Evolutionary conservation across 768 basidiomycete species (phyloP), one percentile per base, ranked within the genome.

Genomic region (Lactifluus rugatus): DNA sequence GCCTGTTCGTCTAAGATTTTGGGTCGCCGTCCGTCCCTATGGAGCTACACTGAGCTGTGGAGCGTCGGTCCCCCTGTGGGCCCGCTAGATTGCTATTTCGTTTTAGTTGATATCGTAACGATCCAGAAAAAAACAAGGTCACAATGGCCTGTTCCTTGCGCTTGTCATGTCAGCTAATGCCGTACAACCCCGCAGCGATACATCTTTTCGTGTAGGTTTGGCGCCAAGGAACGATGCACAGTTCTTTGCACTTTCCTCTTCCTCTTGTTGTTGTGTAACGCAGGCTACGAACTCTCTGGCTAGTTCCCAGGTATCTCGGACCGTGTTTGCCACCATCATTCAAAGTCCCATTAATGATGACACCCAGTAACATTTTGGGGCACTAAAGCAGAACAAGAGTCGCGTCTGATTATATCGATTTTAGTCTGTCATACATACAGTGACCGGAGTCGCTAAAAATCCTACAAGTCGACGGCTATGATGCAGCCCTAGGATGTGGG

Each of bases 371-470:
- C 54, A 32, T 17, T 13, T 54, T 42, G 52, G 9, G 46, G 16
- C 47, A 59, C 52, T 59, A 54, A 59, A 54, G 48, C 25, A 59
- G 58, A 59, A 59, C 58, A 57, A 57, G 19, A n/a, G n/a, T n/a
- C n/a, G n/a, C 19, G 48, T 32, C 26, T 45, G 13, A 60, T 56
- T 50, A 59, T 54, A 59, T 52, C 26, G 32, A 42, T 36, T 44
- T 17, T 46, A 45, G 58, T 32, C 53, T 32, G 36, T 37, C 19
- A 46, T 50, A 60, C 58, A 42, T 51, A 55, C 44, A 55, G 23
- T 45, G 17, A 54, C 14, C 21, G 32, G 13, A 2, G 39, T 41
- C 26, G 6, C 39, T 25, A 14, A 31, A 31, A 11, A 42, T 14
- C 28, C 59, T 56, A 60, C 50, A 42, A 60, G 28, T 56, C 59